phyloP scores from a whole-genome alignment of 805 yeast species.

The Lachancea waltii region DNA sequence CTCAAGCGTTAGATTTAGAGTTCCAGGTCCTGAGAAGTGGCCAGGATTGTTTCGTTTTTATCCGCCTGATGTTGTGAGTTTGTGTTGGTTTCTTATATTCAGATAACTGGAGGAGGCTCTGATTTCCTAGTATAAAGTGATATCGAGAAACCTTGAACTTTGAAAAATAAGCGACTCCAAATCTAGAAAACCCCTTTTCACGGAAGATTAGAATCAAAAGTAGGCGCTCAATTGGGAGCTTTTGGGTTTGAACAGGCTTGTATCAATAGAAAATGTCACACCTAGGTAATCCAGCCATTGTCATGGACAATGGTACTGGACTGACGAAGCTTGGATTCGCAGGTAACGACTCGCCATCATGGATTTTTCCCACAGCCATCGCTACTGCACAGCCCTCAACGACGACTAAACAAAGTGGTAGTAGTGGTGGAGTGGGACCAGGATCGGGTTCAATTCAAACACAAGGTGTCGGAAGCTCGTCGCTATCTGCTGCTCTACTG shows the following conservation, averaged over 20 bases:
- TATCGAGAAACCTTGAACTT: background rate
- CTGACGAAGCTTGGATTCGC: slow-evolving; percentile 96
- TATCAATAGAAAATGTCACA: slow-evolving; percentile 41
- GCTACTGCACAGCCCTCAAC: slow-evolving; percentile 51
- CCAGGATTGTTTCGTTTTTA: no score
- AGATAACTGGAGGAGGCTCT: no score
- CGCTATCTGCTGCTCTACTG: slow-evolving; percentile 22
- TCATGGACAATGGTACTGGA: slow-evolving; percentile 99
- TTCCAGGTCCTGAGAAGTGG: background rate
- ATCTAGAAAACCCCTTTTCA: slow-evolving; percentile 4
- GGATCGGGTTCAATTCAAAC: slow-evolving; percentile 19
- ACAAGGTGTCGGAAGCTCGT: no score
- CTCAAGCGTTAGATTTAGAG: background rate
- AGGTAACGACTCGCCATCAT: slow-evolving; percentile 96
- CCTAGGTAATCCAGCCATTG: slow-evolving; percentile 84
- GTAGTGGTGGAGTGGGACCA: no score
- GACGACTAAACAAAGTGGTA: slow-evolving; percentile 30
- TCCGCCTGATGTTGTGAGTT: no score
- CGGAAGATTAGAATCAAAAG: background rate
- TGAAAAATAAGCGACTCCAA: background rate
- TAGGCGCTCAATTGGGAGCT: background rate
- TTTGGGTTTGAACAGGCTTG: background rate
- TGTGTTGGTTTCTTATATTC: no score
- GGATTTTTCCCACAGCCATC: slow-evolving; percentile 95
- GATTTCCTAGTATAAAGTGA: background rate